These are phyloP conservation scores for Trametes cinnabarina DNA, from an alignment of 768 basidiomycete species.

Conservation along the genomic window DNA sequence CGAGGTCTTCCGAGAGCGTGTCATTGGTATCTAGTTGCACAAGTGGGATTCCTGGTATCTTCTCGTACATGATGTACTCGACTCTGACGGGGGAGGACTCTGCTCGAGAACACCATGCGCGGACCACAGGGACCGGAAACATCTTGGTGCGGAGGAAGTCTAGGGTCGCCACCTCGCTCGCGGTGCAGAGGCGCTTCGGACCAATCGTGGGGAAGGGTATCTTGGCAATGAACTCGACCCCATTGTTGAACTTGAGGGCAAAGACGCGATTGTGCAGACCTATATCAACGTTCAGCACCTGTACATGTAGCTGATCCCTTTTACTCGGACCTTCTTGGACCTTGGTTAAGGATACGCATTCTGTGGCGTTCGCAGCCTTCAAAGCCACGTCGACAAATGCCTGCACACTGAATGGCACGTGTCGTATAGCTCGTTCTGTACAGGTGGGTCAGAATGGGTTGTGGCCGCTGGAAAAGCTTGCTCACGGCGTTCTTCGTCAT, in stretches of 20 bases:
- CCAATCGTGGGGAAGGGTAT: constrained; percentile 39
- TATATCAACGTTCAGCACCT: background rate
- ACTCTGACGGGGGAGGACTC: constrained; percentile 41
- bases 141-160: constrained; percentile 38
- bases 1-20: background rate
- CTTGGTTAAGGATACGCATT: constrained; percentile 8
- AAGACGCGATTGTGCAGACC: constrained; percentile 34
- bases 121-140: constrained; percentile 42
- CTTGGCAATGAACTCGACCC: constrained; percentile 40
- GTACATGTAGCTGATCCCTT: background rate
- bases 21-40: background rate
- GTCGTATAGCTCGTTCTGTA: constrained; percentile 11
- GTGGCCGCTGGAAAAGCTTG: background rate
- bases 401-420: constrained; percentile 15
- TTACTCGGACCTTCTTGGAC: constrained; percentile 9
- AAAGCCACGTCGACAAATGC: constrained; percentile 12
- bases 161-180: constrained; percentile 50
- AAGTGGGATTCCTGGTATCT: constrained; percentile 17
- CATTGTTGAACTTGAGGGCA: constrained; percentile 37
- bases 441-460: background rate
- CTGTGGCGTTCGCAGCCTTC: constrained; percentile 9
- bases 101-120: constrained; percentile 33
- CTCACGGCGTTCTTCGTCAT: constrained; percentile 18
- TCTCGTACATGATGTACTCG: constrained; percentile 49
- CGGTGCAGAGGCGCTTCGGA: constrained; percentile 39